These are phyloP conservation scores for Penicillium crustosum DNA, from an alignment of 2,329 filamentous ascomycete genomes.

Conservation along the genomic window DNA sequence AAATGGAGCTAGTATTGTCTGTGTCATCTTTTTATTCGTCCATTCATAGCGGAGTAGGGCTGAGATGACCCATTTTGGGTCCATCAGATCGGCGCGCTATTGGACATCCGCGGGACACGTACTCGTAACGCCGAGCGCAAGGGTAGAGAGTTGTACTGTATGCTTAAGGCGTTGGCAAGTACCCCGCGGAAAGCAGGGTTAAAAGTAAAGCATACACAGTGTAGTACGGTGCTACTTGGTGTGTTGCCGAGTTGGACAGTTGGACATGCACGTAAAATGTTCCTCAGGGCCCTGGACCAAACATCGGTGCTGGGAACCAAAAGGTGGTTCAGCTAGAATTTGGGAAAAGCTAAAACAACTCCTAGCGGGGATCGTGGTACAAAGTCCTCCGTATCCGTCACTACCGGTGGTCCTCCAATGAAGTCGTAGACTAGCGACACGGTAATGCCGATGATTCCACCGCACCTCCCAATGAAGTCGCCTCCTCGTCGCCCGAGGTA, in stretches of 20 bases:
- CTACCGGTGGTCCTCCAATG: conserved; percentile 1
- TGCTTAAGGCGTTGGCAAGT: background rate
- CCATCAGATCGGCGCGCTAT: conserved; percentile 18
- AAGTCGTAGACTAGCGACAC: background rate
- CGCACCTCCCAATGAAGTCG: background rate
- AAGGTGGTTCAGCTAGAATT: background rate
- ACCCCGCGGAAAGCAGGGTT: background rate
- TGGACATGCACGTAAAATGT: background rate
- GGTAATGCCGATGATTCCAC: background rate
- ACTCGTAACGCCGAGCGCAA: conserved; percentile 2
- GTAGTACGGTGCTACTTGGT: background rate
- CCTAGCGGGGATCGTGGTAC: background rate
- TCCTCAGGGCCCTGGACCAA: background rate
- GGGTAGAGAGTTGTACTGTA: background rate
- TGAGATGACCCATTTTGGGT: conserved; percentile 14
- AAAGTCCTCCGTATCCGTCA: background rate
- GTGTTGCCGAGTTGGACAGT: background rate
- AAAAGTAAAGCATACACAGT: background rate
- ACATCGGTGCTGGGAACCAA: background rate
- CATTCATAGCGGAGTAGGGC: conserved; percentile 19
- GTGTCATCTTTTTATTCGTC: conserved; percentile 12
- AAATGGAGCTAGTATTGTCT: background rate
- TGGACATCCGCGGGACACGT: conserved; percentile 18
- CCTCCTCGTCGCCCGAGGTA: conserved; percentile 3
- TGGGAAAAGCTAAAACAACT: background rate